These are phyloP conservation scores for Cercophora sp. DNA, from an alignment of 495 filamentous ascomycete genomes.

Conservation along the genomic window DNA sequence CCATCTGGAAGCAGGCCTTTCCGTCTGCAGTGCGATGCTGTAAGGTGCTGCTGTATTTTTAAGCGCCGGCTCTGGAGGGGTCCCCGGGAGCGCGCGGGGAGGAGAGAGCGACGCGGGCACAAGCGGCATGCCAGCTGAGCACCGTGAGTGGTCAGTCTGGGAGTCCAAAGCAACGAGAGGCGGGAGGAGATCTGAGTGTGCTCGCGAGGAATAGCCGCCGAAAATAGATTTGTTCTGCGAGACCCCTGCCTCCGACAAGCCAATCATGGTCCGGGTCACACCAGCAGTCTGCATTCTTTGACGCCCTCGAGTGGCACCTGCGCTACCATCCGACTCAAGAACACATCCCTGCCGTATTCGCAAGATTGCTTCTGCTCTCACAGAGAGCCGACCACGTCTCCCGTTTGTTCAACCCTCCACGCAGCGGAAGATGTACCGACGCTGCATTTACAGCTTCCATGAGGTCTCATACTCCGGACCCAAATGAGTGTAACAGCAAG, in stretches of 20 bases:
- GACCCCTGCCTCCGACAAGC: conserved; percentile 5
- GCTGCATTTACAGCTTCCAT: too few species aligned
- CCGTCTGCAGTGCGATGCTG: conserved; percentile 23
- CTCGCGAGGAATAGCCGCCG: conserved; percentile 17
- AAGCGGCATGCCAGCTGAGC: too few species aligned
- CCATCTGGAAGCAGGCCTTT: conserved; percentile 19
- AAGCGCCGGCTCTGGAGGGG: conserved; percentile 19
- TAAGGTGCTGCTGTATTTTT: conserved; percentile 14
- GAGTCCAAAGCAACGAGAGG: too few species aligned
- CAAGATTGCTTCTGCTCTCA: neutral
- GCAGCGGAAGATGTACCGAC: too few species aligned
- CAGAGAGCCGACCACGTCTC: too few species aligned
- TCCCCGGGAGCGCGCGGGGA: too few species aligned
- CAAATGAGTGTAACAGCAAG: too few species aligned
- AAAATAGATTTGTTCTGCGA: conserved; percentile 24
- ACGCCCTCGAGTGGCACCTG: conserved; percentile 18
- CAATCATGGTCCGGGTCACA: conserved; percentile 27
- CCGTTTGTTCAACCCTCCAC: too few species aligned
- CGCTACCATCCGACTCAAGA: neutral
- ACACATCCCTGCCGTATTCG: neutral
- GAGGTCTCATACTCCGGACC: too few species aligned
- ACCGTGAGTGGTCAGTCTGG: too few species aligned
- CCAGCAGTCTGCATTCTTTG: conserved; percentile 30
- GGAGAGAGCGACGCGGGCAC: too few species aligned
- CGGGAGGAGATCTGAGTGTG: neutral